Evolutionary conservation across 306 rosid genomes (phyloP), one percentile per base, ranked within the genome.

Genomic region (Pterocarpus macrocarpus): DNA sequence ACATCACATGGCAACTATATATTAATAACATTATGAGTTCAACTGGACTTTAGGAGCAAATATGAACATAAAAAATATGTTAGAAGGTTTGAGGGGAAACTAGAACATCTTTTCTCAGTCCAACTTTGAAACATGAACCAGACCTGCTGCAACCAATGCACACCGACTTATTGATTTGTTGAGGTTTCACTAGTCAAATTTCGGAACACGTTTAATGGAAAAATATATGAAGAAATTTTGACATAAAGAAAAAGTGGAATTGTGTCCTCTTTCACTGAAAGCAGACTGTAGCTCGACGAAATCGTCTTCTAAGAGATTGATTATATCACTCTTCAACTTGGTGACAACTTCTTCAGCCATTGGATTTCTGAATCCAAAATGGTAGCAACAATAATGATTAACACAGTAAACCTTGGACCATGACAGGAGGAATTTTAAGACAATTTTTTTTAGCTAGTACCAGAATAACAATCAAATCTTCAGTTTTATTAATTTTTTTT

Each of bases 361-460:
- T 9, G 39, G 12, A 3, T 28, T 80, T 70, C 41, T 70, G 83
- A 80, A 69, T 77, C 79, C 80, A 28, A 22, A 77, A 35, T 64
- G 53, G 33, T 64, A 69, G 44, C 30, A 72, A 16, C 22, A 73
- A 75, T n/a, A 69, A 49, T 71, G 7, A 52, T 81, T 17, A 30
- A 50, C 64, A 22, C 57, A 74, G 5, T 41, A 69, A 69, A 53
- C 4, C 53, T 7, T 70, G 53, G 35, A 57, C 72, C 65, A 65
- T 47, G 28, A 7, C 2, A 32, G 36, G 6, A 66, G 30, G 38
- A 55, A 57, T 36, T 35, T 76, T 75, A 64, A 53, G 77, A 69
- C 80, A 35, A 39, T 32, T 33, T 65, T 79, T n/a, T 68, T 22
- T 61, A 6, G 32, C 7, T 34, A 53, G 30, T 55, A 8, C 38